Base-by-base conservation (phyloP, 2,329 filamentous ascomycete genomes). In the Diaporthe ilicicola region DNA sequence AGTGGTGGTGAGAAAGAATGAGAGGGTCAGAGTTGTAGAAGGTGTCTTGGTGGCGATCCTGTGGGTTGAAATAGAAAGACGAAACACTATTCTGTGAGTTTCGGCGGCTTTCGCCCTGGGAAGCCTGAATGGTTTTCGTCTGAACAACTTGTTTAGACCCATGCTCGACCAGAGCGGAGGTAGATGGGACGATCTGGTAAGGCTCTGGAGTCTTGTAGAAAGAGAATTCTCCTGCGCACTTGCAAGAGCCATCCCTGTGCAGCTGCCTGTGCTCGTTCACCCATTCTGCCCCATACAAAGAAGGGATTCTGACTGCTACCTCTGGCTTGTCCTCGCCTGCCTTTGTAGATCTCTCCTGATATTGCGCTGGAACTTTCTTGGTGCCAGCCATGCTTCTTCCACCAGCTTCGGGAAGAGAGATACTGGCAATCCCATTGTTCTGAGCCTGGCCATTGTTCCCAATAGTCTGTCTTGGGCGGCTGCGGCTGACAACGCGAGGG, bases 231-330 rank as follows among this genome's bases (percentile, higher is more conserved):
- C 79, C 75, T 4, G 70, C 68, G 71, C 83, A 85, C 17, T 71
- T 39, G 74, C 83, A 85, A 9, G 70, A 72, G 3, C 82, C 82
- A 4, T 54, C 66, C 4, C 74, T 67, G 74, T 85, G 83, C 5
- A 79, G 77, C 22, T 73, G 70, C 13, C 77, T 77, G 74, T 85
- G 83, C 73, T 84, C 83, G 0, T 71, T 71, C 2, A 78, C 72
- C 83, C 83, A 85, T 72, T 85, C 83, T 3, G 79, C 80, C 1
- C 78, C 82, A 70, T 79, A 84, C n/a, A 82, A 74, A 67, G 81
- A 79, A 0, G 76, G 65, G 12, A 82, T 75, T 1, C 82, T 80
- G 42, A 82, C 74, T 0, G 77, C 54, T 5, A 80, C 75, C 6
- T 70, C 70, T 15, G 22, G 74, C 2, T 74, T 67, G 24, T 74